A percentile compares a stretch with the other conserved stretches of the same genome.
phyloP scores from a whole-genome alignment of 1,139 yeast genomes.

The Eremothecium coryli region DNA sequence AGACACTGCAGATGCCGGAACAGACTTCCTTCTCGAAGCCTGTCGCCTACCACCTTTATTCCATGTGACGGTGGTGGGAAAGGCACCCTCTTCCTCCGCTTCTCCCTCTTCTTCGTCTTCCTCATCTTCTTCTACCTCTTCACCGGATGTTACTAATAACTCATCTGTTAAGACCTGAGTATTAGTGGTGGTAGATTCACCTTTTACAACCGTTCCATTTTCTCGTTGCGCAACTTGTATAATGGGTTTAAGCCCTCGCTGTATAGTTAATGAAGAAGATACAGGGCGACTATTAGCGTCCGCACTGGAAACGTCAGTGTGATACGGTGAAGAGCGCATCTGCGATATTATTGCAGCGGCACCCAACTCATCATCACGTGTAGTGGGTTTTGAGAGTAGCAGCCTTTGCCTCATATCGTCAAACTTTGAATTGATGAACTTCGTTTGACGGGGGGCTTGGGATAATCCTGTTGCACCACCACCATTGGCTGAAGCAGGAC shows the following conservation, averaged over 20 bases:
- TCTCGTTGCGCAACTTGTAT: conserved; percentile 19
- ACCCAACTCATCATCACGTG: conserved; percentile 21
- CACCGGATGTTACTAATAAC: conserved; percentile 8
- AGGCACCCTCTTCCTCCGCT: conserved; percentile 7
- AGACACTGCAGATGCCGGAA: conserved; percentile 10
- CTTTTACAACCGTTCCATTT: not conserved
- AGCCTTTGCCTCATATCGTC: conserved; percentile 26
- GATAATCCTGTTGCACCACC: not conserved
- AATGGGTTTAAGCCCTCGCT: conserved; percentile 18
- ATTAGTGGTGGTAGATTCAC: conserved; percentile 15
- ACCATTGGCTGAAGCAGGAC: conserved; percentile 19
- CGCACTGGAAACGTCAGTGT: conserved; percentile 10
- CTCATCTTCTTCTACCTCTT: conserved; percentile 14
- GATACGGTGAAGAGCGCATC: conserved; percentile 30
- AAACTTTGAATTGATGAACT: conserved; percentile 26
- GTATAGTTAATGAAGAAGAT: conserved; percentile 6
- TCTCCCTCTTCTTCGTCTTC: conserved; percentile 18
- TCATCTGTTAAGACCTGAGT: conserved; percentile 13
- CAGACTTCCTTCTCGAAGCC: conserved; percentile 16
- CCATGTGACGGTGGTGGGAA: conserved; percentile 25
- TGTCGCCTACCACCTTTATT: conserved; percentile 29
- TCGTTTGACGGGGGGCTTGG: conserved; percentile 11
- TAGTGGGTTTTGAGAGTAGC: conserved; percentile 15
- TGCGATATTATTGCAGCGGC: conserved; percentile 29
- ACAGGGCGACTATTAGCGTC: conserved; percentile 7